These are phyloP conservation scores for Thinopyrum elongatum DNA, from an alignment of 176 grass and related monocot species.

Conservation along the genomic window DNA sequence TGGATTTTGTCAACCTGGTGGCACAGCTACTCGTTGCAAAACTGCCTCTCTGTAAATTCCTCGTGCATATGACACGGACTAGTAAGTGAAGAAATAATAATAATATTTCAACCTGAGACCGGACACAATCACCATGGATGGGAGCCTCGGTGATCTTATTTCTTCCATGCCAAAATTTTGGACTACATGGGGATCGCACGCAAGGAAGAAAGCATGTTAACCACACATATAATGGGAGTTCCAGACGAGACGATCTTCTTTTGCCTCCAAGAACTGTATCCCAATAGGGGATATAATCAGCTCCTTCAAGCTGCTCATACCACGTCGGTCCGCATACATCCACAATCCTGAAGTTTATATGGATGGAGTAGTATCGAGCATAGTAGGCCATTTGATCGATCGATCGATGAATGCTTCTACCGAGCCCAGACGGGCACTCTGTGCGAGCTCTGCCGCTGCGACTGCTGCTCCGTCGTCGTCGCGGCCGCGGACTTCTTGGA, in stretches of 20 bases:
- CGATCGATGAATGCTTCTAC: not conserved
- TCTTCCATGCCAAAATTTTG: not conserved
- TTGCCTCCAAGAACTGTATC: not conserved
- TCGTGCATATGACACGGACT: not conserved
- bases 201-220: not conserved
- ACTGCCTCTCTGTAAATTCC: not conserved
- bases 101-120: too few relatives aligned
- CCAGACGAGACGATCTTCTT: not conserved
- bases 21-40: not conserved
- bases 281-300: not conserved
- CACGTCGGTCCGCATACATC: not conserved
- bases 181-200: slow-evolving; percentile 6
- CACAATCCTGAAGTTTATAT: not conserved
- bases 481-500: slow-evolving; percentile 18
- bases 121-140: not conserved
- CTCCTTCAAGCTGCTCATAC: not conserved
- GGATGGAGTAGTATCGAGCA: not conserved
- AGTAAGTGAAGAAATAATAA: not conserved
- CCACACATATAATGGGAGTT: not conserved
- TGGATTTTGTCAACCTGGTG: not conserved
- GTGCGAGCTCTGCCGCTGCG: slow-evolving; percentile 35
- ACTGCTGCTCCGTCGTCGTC: slow-evolving; percentile 18
- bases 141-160: not conserved
- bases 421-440: slow-evolving; percentile 57
- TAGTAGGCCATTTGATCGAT: not conserved